Conservation (phyloP, 352 stramenopile species). For the Phytophthora lateralis region DNA sequence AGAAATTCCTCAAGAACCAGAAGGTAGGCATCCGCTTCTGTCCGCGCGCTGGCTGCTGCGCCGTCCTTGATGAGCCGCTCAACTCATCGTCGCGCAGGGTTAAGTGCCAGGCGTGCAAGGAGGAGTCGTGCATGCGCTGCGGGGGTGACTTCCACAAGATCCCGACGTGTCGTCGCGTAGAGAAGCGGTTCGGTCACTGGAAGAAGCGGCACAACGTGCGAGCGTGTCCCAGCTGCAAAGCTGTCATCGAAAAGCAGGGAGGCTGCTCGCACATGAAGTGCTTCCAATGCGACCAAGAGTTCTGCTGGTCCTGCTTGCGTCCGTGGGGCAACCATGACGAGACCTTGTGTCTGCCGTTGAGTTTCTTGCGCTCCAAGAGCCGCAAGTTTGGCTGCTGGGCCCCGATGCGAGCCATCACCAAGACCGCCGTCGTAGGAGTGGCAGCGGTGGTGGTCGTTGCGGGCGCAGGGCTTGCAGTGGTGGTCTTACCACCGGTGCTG, state of each 20-base stretch:
- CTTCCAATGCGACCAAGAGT: slow-evolving; percentile 85
- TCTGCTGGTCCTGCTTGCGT: slow-evolving; percentile 83
- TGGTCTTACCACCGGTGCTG: slow-evolving; percentile 73
- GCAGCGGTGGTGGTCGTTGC: slow-evolving; percentile 57
- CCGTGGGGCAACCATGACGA: slow-evolving; percentile 75
- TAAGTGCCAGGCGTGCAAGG: slow-evolving; percentile 48
- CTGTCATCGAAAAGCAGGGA: slow-evolving; percentile 85
- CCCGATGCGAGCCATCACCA: slow-evolving; percentile 74
- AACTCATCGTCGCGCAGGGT: slow-evolving; percentile 50
- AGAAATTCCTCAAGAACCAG: slow-evolving; percentile 69
- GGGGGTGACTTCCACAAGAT: slow-evolving; percentile 62
- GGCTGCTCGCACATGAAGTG: slow-evolving; percentile 88
- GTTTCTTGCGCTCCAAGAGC: slow-evolving; percentile 75
- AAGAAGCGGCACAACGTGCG: slow-evolving; percentile 75
- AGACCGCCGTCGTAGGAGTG: slow-evolving; percentile 62
- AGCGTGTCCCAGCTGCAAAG: slow-evolving; percentile 68
- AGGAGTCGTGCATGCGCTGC: slow-evolving; percentile 77
- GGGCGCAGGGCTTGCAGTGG: slow-evolving; percentile 63
- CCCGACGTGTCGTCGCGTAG: slow-evolving; percentile 56
- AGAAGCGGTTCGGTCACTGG: slow-evolving; percentile 73
- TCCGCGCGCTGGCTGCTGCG: slow-evolving; percentile 65
- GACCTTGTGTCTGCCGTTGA: slow-evolving; percentile 69
- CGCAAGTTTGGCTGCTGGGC: slow-evolving; percentile 62
- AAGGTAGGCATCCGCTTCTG: slow-evolving; percentile 74
- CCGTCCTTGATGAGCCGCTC: slow-evolving; percentile 59